Conservation (phyloP, 2,329 filamentous ascomycete genomes). For the Xylariaceae sp. region DNA sequence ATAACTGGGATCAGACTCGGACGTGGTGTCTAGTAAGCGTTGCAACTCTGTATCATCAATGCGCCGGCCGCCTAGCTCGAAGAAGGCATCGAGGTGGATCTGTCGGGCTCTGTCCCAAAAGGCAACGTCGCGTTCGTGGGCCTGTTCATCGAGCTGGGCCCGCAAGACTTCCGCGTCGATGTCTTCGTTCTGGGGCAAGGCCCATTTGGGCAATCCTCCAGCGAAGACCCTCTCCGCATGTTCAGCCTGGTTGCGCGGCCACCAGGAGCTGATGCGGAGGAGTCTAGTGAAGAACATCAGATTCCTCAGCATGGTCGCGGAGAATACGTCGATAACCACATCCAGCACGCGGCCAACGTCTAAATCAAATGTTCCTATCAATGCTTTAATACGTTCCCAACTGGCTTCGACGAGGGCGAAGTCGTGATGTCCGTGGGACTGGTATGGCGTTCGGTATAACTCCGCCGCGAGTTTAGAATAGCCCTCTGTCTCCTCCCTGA, state of each 20-base stretch:
- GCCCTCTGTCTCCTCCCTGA: slow-evolving; percentile 93
- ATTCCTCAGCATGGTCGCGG: slow-evolving; percentile 86
- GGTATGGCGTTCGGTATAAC: slow-evolving; percentile 71
- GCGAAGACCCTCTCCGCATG: slow-evolving; percentile 42
- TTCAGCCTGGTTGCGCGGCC: slow-evolving; percentile 63
- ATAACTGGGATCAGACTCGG: slow-evolving; percentile 39
- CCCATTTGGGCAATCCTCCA: slow-evolving; percentile 78
- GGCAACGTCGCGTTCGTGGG: slow-evolving; percentile 59
- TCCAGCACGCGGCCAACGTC: slow-evolving; percentile 93
- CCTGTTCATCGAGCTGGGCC: slow-evolving; percentile 48
- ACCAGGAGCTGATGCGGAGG: slow-evolving; percentile 89
- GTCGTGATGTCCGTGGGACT: slow-evolving; percentile 66
- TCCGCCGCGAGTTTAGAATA: slow-evolving; percentile 96
- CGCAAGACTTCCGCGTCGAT: slow-evolving; percentile 65
- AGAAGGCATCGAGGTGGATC: slow-evolving; percentile 76
- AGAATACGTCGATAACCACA: slow-evolving; percentile 91
- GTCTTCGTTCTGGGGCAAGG: slow-evolving; percentile 54
- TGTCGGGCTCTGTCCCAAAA: slow-evolving; percentile 82
- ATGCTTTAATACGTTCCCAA: slow-evolving; percentile 85
- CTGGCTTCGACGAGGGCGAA: slow-evolving; percentile 74
- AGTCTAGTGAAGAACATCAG: slow-evolving; percentile 93
- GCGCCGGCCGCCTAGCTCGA: slow-evolving; percentile 73
- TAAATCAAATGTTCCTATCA: slow-evolving; percentile 95
- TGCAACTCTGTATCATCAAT: slow-evolving; percentile 55
- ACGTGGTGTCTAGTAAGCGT: slow-evolving; percentile 42